Base-by-base conservation (phyloP, 1,139 yeast genomes). In the Casaregolazyma suthepensis region DNA sequence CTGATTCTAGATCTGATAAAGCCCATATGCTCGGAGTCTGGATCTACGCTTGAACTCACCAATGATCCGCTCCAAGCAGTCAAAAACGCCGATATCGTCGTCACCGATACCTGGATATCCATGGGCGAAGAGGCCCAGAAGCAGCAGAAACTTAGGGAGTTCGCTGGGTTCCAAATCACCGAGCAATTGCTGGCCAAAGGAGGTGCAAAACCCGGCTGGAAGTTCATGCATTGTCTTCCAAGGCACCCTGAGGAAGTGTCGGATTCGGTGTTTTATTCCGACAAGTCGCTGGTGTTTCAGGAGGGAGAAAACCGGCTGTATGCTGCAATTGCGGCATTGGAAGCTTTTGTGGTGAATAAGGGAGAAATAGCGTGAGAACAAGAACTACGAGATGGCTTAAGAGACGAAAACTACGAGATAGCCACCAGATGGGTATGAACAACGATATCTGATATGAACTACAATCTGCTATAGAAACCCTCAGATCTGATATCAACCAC, bases 91-190 rank as follows among this genome's bases (percentile, higher is more conserved):
- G 81, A 91, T 66, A 76, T 93, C 43, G 70, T 93, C 20, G 99
- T 93, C 50, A 93, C 99, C n/a, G 99, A 93, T 64, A 93, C 99
- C 3, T 93, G 96, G 84, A 83, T 93, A 40, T 91, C 98, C 0
- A 93, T 93, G 99, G 99, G 99, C 56, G 93, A 93, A 74, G 99
- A 93, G 70, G 72, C 79, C 6, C 93, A 91, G 69, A 87, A 82
- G 61, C 75, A 69, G 47, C 75, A 77, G 56, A 87, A 91, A 59
- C 74, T 93, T 63, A 76, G 83, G 66, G 93, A 89, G 71, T 93
- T 93, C 68, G 78, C 75, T 6, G 96, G 96, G 1, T 93, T 83
- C 75, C 96, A 89, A 72, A 85, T 93, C 57, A 84, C 90, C 40
- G 70, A 75, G 35, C 82, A 82, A 42, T 75, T 91, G 75, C 80